Evolutionary conservation across 192 early-diverging fungal species (phyloP).

Genomic region (Coemansia aciculifera): DNA sequence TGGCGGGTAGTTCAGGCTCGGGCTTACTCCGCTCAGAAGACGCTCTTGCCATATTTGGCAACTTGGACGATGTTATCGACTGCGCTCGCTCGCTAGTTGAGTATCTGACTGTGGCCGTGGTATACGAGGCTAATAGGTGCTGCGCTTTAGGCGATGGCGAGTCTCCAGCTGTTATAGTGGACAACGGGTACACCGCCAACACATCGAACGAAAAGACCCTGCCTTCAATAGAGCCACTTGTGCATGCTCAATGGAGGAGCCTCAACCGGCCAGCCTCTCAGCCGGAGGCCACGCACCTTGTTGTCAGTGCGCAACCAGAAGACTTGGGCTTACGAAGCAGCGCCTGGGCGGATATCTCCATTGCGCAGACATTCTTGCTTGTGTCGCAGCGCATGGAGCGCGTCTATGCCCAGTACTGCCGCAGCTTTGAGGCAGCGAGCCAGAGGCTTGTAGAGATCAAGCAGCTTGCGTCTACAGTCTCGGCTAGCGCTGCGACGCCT

Average conservation of each 20-base stretch:
- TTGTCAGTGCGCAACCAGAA: slow-evolving; percentile 1
- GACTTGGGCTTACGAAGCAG: slow-evolving; percentile 31
- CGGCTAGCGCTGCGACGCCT: slow-evolving; percentile 13
- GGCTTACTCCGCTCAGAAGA: slow-evolving; percentile 60
- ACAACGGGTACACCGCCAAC: neutral
- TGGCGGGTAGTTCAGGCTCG: slow-evolving; percentile 43
- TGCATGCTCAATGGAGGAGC: slow-evolving; percentile 5
- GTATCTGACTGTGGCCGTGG: slow-evolving; percentile 62
- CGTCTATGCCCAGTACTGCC: slow-evolving; percentile 53
- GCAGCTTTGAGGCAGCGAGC: slow-evolving; percentile 53
- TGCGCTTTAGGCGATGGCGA: slow-evolving; percentile 11
- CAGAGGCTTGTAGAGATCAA: slow-evolving; percentile 49
- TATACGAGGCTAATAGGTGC: slow-evolving; percentile 48
- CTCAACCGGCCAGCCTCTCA: slow-evolving; percentile 27
- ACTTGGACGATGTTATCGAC: slow-evolving; percentile 72
- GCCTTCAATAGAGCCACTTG: neutral
- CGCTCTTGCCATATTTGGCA: slow-evolving; percentile 72
- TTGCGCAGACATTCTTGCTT: slow-evolving; percentile 48
- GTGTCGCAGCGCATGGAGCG: slow-evolving; percentile 49
- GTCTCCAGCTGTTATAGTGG: neutral
- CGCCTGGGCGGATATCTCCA: slow-evolving; percentile 46
- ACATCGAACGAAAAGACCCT: neutral
- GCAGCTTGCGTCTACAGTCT: slow-evolving; percentile 17
- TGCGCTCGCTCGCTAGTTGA: slow-evolving; percentile 66
- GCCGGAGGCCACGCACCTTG: slow-evolving; percentile 16